Percentiles rank a stretch among this genome's conserved stretches.
phyloP scores from a whole-genome alignment of 805 yeast genomes.

The Candida palmyrensis region DNA sequence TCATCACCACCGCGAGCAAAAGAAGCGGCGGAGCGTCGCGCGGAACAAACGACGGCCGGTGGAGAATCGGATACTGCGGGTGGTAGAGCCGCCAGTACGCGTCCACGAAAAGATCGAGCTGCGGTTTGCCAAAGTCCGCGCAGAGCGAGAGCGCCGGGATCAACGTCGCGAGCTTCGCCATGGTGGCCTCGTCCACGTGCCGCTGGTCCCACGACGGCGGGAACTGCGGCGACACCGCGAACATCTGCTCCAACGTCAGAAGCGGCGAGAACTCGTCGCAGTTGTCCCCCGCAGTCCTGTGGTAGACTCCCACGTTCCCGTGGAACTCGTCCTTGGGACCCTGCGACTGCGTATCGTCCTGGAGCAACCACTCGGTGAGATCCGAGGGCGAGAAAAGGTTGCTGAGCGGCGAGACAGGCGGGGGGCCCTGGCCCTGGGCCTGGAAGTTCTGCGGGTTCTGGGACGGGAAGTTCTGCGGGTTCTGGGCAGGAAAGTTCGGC shows the following conservation, averaged over 20 bases:
- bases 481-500: too few relatives aligned
- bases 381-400: conserved; percentile 21
- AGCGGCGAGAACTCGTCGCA: conserved; percentile 14
- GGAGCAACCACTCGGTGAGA: conserved; percentile 26
- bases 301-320: background rate
- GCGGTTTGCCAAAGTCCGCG: conserved; percentile 12
- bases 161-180: conserved; percentile 8
- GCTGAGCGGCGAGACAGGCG: background rate
- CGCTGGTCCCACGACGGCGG: conserved; percentile 13
- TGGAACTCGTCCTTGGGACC: background rate
- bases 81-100: conserved; percentile 54
- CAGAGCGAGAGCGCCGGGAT: conserved; percentile 13
- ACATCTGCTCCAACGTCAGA: conserved; percentile 12
- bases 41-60: conserved; percentile 51
- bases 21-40: conserved; percentile 42
- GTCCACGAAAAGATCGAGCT: conserved; percentile 15
- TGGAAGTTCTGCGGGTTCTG: background rate
- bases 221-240: conserved; percentile 16
- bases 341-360: conserved; percentile 11
- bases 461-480: too few relatives aligned
- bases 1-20: conserved; percentile 47
- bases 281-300: conserved; percentile 5
- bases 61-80: conserved; percentile 55
- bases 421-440: background rate
- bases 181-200: conserved; percentile 10